Percentiles rank a stretch among this genome's conserved stretches.
phyloP scores from a whole-genome alignment of 495 filamentous ascomycete species.

The Lindgomyces ingoldianus region DNA sequence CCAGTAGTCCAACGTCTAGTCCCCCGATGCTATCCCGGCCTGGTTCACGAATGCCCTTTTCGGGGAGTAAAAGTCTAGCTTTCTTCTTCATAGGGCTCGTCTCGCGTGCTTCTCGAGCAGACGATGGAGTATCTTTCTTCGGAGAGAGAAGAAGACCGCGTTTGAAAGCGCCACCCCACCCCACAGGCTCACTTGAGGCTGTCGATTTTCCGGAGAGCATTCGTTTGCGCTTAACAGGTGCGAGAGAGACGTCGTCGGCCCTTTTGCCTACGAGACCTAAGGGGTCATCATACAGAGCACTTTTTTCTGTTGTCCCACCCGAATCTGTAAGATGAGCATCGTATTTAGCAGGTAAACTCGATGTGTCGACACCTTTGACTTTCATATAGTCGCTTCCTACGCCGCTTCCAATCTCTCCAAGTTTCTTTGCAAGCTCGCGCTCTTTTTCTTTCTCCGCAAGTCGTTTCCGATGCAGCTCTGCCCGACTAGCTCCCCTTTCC shows the following conservation, averaged over 20 bases:
- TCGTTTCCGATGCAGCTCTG: slow-evolving; percentile 67
- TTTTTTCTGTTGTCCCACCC: slow-evolving; percentile 9
- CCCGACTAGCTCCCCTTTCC: slow-evolving; percentile 55
- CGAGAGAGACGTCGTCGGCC: slow-evolving; percentile 63
- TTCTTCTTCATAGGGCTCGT: slow-evolving; percentile 43
- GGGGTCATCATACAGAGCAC: slow-evolving; percentile 8
- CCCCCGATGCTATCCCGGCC: slow-evolving; percentile 44
- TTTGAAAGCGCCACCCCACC: slow-evolving; percentile 47
- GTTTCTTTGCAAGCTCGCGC: slow-evolving; percentile 71
- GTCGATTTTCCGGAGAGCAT: slow-evolving; percentile 34
- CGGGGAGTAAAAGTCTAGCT: slow-evolving; percentile 44
- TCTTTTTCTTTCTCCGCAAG: slow-evolving; percentile 76
- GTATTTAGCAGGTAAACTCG: slow-evolving; percentile 7
- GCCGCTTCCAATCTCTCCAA: slow-evolving; percentile 64
- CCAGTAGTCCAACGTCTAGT: slow-evolving; percentile 31
- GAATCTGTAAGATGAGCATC: slow-evolving; percentile 1
- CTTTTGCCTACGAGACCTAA: slow-evolving; percentile 61
- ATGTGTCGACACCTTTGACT: slow-evolving; percentile 7
- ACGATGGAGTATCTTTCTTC: slow-evolving; percentile 24
- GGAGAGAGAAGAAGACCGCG: slow-evolving; percentile 33
- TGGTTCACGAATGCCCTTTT: slow-evolving; percentile 48
- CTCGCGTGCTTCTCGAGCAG: slow-evolving; percentile 16
- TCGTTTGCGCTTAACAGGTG: slow-evolving; percentile 73
- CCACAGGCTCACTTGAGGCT: slow-evolving; percentile 42
- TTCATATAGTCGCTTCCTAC: slow-evolving; percentile 76